Evolutionary conservation across 192 early-diverging fungal genomes (phyloP), one percentile per base, ranked within the genome.

Genomic region (Coemansia sp.): DNA sequence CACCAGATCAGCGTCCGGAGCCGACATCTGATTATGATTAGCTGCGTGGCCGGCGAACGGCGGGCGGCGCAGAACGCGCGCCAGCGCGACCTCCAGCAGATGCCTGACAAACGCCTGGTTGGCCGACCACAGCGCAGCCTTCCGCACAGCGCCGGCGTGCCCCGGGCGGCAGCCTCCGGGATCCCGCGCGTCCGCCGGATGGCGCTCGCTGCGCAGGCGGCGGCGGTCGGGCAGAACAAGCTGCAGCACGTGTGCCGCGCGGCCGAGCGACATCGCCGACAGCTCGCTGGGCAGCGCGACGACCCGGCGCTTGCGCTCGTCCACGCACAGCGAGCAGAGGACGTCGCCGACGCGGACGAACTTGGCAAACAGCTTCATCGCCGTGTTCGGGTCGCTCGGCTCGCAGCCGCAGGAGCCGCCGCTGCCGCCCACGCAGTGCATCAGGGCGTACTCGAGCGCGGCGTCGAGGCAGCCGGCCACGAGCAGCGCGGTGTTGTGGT

Each of bases 401-500:
- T n/a, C 49, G 53, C 60, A 13, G 43, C 5, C 39, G 13, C 16
- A n/a, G 39, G 37, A 18, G 39, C 57, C 16, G 53, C 40, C n/a
- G n/a, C n/a, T 47, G 10, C 15, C 19, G 26, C 59, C 26, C 18
- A 12, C 6, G 41, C 68, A 59, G 43, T 70, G 57, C 49, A 47
- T 26, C 0, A 74, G 47, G n/a, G 68, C 68, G n/a, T 84, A 75
- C 37, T 79, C 79, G 1, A 86, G 45, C 5, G 74, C 64, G 61
- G 86, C 85, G 45, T 92, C 91, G 56, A 87, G 81, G 23, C 82
- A 80, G 15, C 89, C 89, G 38, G 85, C 62, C 6, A 90, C 69
- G 18, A 91, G 47, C 0, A 63, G 65, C 2, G 85, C 81, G 8
- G 77, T 84, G 61, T 79, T 84, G 56, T 84, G 79, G 68, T 89